A percentile compares a stretch with the other conserved stretches of the same genome.
Conservation (phyloP, 331 rosid species). For the Pyrus hybrid region DNA sequence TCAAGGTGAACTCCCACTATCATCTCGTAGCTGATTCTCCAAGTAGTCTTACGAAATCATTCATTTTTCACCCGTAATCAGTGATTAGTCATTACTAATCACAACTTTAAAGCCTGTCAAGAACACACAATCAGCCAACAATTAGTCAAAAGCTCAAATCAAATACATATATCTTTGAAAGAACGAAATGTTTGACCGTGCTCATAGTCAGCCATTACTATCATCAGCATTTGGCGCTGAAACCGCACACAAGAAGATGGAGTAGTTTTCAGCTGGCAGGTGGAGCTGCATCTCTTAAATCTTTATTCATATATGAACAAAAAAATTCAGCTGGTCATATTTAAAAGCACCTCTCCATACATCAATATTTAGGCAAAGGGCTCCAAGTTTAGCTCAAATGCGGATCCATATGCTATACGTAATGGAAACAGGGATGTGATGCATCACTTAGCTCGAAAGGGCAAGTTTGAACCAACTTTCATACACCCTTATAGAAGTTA, state of each 20-base stretch:
- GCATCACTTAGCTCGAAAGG: neutral
- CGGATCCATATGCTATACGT: neutral
- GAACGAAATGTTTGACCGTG: too few species aligned
- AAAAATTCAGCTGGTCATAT: too few species aligned
- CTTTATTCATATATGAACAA: too few species aligned
- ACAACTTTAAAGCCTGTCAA: constrained; percentile 44
- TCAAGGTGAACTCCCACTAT: neutral
- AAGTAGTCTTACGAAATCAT: neutral
- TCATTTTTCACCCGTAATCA: constrained; percentile 15
- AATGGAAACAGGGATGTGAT: neutral
- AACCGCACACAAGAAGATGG: neutral
- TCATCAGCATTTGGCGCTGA: neutral
- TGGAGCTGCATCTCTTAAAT: neutral
- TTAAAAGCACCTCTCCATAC: too few species aligned
- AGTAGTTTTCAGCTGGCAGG: neutral
- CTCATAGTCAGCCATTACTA: neutral
- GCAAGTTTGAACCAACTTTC: neutral
- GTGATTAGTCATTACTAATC: neutral
- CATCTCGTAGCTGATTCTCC: neutral
- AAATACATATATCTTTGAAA: neutral
- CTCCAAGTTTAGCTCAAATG: neutral
- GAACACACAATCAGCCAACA: constrained; percentile 8
- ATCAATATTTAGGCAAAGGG: neutral
- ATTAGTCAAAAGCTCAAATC: neutral
- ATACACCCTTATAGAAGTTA: neutral